phyloP scores from a whole-genome alignment of 345 rosid species.

The Ceriops zippeliana region DNA sequence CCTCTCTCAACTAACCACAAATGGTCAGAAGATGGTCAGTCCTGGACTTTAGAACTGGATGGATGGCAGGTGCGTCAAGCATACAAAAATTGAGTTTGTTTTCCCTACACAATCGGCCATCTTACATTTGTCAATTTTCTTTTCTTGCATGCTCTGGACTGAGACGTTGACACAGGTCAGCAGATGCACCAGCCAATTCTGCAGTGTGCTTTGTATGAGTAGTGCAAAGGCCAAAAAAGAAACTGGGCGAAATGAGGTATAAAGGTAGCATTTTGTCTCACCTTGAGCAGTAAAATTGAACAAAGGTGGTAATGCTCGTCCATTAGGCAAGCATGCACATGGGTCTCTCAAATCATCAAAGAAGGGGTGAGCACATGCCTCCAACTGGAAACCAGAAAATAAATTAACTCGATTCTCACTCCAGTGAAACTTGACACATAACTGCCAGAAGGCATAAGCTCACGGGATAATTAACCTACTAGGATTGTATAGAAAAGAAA shows the following conservation, averaged over 20 bases:
- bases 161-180: slow-evolving; percentile 71
- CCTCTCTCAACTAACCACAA: not conserved
- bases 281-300: slow-evolving; percentile 96
- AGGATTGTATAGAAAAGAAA: not conserved
- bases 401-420: not conserved
- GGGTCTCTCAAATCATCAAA: slow-evolving; percentile 85
- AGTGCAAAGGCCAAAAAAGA: not conserved
- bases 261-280: slow-evolving; percentile 17
- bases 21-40: not conserved
- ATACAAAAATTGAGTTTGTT: slow-evolving; percentile 11
- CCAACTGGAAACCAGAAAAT: slow-evolving; percentile 49
- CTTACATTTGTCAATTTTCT: slow-evolving; percentile 3
- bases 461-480: too few relatives aligned
- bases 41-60: slow-evolving; percentile 1
- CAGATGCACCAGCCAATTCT: slow-evolving; percentile 83
- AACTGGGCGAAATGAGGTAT: not conserved
- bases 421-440: not conserved
- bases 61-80: not conserved
- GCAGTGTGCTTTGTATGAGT: slow-evolving; percentile 28
- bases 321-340: slow-evolving; percentile 72
- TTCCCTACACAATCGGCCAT: not conserved
- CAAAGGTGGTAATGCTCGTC: slow-evolving; percentile 77
- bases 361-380: slow-evolving; percentile 97
- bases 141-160: slow-evolving; percentile 50
- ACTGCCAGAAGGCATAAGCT: not conserved